Percentiles rank a stretch among this genome's conserved stretches.
These are phyloP conservation scores for Colletotrichum nymphaeae DNA, from an alignment of 2,329 filamentous ascomycete species.

Conservation along the genomic window DNA sequence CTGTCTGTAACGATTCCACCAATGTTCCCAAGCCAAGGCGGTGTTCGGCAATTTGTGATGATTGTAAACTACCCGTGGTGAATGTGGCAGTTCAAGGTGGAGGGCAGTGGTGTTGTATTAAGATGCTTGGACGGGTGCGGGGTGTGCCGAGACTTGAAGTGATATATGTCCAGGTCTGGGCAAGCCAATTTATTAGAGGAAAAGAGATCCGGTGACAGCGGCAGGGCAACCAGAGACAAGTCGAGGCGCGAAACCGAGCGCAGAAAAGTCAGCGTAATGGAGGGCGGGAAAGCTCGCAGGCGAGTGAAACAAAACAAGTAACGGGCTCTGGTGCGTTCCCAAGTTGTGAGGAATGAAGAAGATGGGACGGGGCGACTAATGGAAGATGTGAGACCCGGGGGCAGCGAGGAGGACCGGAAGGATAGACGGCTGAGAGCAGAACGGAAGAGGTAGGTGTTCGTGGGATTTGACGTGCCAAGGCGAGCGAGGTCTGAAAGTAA, in stretches of 20 bases:
- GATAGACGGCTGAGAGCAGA: neutral
- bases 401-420: neutral
- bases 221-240: conserved; percentile 7
- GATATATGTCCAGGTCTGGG: conserved; percentile 24
- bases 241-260: conserved; percentile 13
- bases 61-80: neutral
- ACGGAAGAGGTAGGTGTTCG: neutral
- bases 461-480: conserved; percentile 29
- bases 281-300: conserved; percentile 20
- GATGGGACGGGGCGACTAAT: conserved; percentile 21
- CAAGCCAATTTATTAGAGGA: conserved; percentile 24
- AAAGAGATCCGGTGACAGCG: neutral
- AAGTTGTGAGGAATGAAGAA: conserved; percentile 15
- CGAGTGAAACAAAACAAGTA: conserved; percentile 36
- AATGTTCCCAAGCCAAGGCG: conserved; percentile 2
- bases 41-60: neutral
- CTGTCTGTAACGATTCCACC: neutral
- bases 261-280: conserved; percentile 1
- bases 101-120: neutral
- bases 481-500: conserved; percentile 19
- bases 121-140: neutral
- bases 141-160: neutral
- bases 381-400: neutral
- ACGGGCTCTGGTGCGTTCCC: conserved; percentile 21
- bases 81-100: neutral